Base-by-base conservation (phyloP, 106 monocot genomes). In the Platanthera guangdongensis region DNA sequence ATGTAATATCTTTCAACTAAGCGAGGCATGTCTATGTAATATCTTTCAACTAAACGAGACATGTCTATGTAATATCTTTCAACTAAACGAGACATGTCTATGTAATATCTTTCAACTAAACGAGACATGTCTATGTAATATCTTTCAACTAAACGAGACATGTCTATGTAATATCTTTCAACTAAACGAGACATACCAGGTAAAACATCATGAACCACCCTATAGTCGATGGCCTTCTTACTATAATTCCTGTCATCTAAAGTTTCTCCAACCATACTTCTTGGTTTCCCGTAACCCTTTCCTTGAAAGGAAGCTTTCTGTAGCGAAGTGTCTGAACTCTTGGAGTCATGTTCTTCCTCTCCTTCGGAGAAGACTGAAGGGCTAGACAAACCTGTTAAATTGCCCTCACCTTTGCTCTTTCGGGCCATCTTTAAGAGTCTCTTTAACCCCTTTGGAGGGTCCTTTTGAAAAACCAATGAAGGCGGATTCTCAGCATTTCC, bases 401-500 rank as follows among this genome's bases (percentile, higher is more conserved):
- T 85, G 3, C 79, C 78, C 49, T 95, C 95, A 21, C 85, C 90
- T 71, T 91, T 99, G 53, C 83, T 88, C 81, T 94, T 99, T 60
- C 97, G 82, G 51, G 89, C 89, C 82, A 99, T 94, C 81, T 94
- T 99, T 52, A 99, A 78, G 7, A 99, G 84, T 82, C 94, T 91
- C 63, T 99, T 99, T 12, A 99, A 88, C 28, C 97, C 97, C 83
- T 87, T 99, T 6, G 97, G 94, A 25, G 88, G 87, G 80, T 99
- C 97, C 70, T 94, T 99, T 71, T 99, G 97, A 87, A 87, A 90
- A 55, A 99, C 84, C 16, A 99, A 71, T 8, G 97, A 82, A 74
- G 97, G 97, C 50, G 97, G 97, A 73, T 94, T 92, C 80, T 99
- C 94, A 57, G 97, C 97, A 88, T 99, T 99, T 81, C 97, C 97